These are phyloP conservation scores for Diaporthe sp. DNA, from an alignment of 2,329 filamentous ascomycete species.

Conservation along the genomic window DNA sequence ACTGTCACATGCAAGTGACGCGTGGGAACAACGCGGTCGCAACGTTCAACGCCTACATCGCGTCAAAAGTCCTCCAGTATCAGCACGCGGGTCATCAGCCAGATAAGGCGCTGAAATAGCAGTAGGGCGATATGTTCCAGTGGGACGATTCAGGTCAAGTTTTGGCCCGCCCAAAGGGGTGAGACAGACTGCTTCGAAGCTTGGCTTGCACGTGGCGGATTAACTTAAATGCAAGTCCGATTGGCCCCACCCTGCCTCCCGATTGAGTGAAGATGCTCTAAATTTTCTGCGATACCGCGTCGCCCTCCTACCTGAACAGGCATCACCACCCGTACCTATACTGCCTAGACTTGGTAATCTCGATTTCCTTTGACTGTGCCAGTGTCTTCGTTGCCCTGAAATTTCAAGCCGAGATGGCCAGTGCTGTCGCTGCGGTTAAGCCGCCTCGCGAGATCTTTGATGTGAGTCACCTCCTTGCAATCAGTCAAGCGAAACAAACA, in stretches of 20 bases:
- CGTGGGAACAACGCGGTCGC: slow-evolving; percentile 4
- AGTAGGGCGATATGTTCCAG: background rate
- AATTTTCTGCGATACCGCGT: slow-evolving; percentile 21
- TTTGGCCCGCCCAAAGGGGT: background rate
- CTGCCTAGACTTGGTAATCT: background rate
- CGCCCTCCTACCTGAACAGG: slow-evolving; percentile 1
- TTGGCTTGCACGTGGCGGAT: slow-evolving; percentile 19
- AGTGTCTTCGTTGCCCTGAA: background rate
- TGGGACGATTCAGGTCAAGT: background rate
- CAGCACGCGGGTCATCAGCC: background rate
- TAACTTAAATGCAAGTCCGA: slow-evolving; percentile 31
- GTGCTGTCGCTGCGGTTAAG: background rate
- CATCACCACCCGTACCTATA: background rate
- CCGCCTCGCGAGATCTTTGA: slow-evolving; percentile 21
- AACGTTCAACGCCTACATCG: background rate
- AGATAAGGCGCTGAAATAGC: background rate
- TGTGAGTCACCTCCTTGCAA: slow-evolving; percentile 7
- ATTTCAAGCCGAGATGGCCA: background rate
- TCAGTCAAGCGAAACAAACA: background rate
- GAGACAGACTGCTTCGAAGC: slow-evolving; percentile 1
- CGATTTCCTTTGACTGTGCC: background rate
- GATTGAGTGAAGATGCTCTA: slow-evolving; percentile 10
- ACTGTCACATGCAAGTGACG: slow-evolving; percentile 12
- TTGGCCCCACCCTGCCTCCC: slow-evolving; percentile 9
- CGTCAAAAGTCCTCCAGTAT: background rate